phyloP scores from a whole-genome alignment of 495 filamentous ascomycete species.

The Aspergillus diversus region DNA sequence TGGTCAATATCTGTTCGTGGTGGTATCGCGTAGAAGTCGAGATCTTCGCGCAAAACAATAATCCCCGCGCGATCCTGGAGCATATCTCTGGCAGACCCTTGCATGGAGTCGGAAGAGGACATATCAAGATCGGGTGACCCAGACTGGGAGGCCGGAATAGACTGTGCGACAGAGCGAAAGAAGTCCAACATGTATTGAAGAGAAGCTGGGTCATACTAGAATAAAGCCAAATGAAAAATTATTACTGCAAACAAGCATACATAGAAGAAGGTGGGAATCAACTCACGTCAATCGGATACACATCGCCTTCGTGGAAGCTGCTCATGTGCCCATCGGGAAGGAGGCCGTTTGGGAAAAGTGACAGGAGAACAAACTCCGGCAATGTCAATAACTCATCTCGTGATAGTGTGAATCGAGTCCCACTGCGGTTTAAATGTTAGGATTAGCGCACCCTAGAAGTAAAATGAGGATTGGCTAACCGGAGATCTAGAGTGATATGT shows the following conservation, averaged over 20 bases:
- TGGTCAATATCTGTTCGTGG: slow-evolving; percentile 81
- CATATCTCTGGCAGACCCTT: slow-evolving; percentile 73
- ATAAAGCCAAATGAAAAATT: slow-evolving; percentile 55
- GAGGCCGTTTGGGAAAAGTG: slow-evolving; percentile 96
- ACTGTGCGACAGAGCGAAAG: slow-evolving; percentile 93
- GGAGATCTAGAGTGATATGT: slow-evolving; percentile 90
- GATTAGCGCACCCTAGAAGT: slow-evolving; percentile 4
- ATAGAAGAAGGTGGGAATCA: background rate
- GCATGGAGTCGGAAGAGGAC: slow-evolving; percentile 64
- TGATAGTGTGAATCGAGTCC: slow-evolving; percentile 89
- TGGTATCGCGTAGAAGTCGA: slow-evolving; percentile 98
- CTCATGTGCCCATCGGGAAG: slow-evolving; percentile 97
- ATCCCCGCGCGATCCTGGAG: slow-evolving; percentile 91
- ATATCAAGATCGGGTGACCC: slow-evolving; percentile 65
- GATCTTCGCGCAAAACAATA: slow-evolving; percentile 93
- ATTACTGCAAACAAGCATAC: slow-evolving; percentile 42
- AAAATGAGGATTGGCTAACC: slow-evolving; percentile 57
- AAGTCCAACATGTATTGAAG: slow-evolving; percentile 99
- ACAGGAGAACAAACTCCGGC: slow-evolving; percentile 96
- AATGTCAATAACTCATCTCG: slow-evolving; percentile 93
- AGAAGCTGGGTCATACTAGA: slow-evolving; percentile 92
- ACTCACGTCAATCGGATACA: slow-evolving; percentile 96
- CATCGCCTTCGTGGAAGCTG: slow-evolving; percentile 87
- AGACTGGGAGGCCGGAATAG: slow-evolving; percentile 75
- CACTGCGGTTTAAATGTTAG: slow-evolving; percentile 55